These are phyloP conservation scores for Fraxinus xanthoxyloides DNA, from an alignment of 305 asterid species.

Conservation along the genomic window DNA sequence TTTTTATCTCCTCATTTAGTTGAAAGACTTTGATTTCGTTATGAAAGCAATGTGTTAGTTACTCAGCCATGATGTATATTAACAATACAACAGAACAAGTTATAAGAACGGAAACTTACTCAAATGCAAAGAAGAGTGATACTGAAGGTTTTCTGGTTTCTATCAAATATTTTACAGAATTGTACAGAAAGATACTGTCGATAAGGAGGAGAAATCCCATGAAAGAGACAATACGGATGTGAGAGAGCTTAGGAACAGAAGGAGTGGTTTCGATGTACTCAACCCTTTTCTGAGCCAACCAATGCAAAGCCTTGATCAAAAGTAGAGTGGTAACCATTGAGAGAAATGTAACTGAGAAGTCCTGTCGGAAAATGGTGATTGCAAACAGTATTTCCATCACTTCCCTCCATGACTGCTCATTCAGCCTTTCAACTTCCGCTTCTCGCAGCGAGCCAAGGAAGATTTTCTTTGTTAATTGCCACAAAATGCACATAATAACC, in stretches of 20 bases:
- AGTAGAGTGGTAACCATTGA: slow-evolving; percentile 81
- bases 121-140: slow-evolving; percentile 79
- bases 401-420: slow-evolving; percentile 95
- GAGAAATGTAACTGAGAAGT: slow-evolving; percentile 78
- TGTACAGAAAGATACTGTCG: slow-evolving; percentile 66
- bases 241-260: slow-evolving; percentile 64
- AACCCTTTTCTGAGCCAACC: slow-evolving; percentile 97
- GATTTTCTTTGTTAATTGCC: slow-evolving; percentile 83
- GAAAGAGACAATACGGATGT: slow-evolving; percentile 75
- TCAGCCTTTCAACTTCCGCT: slow-evolving; percentile 95
- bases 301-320: slow-evolving; percentile 86
- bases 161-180: slow-evolving; percentile 55
- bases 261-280: slow-evolving; percentile 96
- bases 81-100: neutral
- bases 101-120: slow-evolving; percentile 49
- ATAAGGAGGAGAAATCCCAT: slow-evolving; percentile 79
- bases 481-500: slow-evolving; percentile 73
- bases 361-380: slow-evolving; percentile 90
- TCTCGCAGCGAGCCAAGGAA: slow-evolving; percentile 94
- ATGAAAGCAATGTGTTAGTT: neutral
- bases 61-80: neutral
- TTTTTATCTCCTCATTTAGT: neutral
- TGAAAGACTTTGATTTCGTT: neutral
- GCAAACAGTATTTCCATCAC: slow-evolving; percentile 94
- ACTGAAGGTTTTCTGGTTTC: slow-evolving; percentile 88